phyloP scores from a whole-genome alignment of 1,284 basidiomycete species.

The Ceratobasidium sp. region DNA sequence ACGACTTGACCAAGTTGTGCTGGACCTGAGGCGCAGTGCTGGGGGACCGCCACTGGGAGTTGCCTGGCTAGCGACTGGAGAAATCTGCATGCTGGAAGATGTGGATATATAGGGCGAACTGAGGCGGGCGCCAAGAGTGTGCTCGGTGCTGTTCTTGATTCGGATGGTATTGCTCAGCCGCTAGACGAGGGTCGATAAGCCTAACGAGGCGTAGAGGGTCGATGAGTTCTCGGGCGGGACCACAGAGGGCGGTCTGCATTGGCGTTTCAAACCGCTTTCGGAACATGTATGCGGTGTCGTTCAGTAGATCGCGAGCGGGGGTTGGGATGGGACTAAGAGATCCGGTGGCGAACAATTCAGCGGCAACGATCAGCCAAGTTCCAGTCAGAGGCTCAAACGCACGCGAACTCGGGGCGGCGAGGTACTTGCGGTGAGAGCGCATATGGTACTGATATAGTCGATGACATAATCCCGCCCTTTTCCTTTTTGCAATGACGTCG shows the following conservation, averaged over 20 bases:
- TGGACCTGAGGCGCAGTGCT: conserved; percentile 7
- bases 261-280: conserved; percentile 18
- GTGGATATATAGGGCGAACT: conserved; percentile 28
- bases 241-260: not conserved
- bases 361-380: conserved; percentile 13
- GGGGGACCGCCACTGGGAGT: conserved; percentile 18
- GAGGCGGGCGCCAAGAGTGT: conserved; percentile 18
- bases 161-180: conserved; percentile 2
- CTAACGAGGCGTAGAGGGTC: too few relatives aligned
- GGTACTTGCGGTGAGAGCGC: conserved; percentile 27
- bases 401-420: not conserved
- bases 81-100: not conserved
- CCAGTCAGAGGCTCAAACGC: conserved; percentile 23
- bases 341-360: conserved; percentile 11
- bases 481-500: conserved; percentile 21
- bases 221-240: conserved; percentile 19
- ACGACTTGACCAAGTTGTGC: conserved; percentile 6
- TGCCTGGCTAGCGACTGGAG: conserved; percentile 36
- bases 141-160: conserved; percentile 12
- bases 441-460: not conserved
- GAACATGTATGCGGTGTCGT: conserved; percentile 4
- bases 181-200: not conserved
- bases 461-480: conserved; percentile 10
- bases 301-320: conserved; percentile 12
- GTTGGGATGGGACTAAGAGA: conserved; percentile 9